These are phyloP conservation scores for Ascoidea rubescens DNA, from an alignment of 805 yeast genomes.

Conservation along the genomic window DNA sequence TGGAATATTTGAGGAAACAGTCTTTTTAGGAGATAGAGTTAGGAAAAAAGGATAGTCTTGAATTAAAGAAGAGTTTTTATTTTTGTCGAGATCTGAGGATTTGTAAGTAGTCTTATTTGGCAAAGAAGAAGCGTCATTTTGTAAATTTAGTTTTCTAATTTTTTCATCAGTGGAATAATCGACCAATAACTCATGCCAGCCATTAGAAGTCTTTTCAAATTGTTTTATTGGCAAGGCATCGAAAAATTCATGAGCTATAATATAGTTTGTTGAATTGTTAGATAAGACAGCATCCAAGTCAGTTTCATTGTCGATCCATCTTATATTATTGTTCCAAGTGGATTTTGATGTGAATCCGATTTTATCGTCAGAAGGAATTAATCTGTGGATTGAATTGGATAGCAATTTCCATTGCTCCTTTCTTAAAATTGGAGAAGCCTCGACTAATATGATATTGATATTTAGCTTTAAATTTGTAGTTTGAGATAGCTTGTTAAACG, in stretches of 20 bases:
- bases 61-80: not conserved
- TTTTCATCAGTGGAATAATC: conserved; percentile 24
- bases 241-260: conserved; percentile 76
- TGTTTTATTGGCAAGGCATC: conserved; percentile 75
- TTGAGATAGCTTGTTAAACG: conserved; percentile 28
- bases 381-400: conserved; percentile 7
- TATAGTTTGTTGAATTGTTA: conserved; percentile 33
- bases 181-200: conserved; percentile 72
- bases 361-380: conserved; percentile 19
- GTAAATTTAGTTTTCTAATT: conserved; percentile 8
- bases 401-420: conserved; percentile 27
- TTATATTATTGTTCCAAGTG: conserved; percentile 36
- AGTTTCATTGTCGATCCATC: conserved; percentile 48
- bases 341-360: conserved; percentile 25
- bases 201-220: conserved; percentile 44
- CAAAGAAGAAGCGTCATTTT: conserved; percentile 12
- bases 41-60: conserved; percentile 32
- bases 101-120: conserved; percentile 3
- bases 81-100: conserved; percentile 5
- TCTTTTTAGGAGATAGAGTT: conserved; percentile 41
- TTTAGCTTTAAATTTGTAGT: conserved; percentile 10
- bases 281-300: conserved; percentile 21
- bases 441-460: conserved; percentile 38
- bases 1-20: conserved; percentile 50
- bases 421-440: conserved; percentile 56